Percentiles rank a stretch among this genome's conserved stretches.
phyloP scores from a whole-genome alignment of 2,329 filamentous ascomycete genomes.

The Colletotrichum liriopes region DNA sequence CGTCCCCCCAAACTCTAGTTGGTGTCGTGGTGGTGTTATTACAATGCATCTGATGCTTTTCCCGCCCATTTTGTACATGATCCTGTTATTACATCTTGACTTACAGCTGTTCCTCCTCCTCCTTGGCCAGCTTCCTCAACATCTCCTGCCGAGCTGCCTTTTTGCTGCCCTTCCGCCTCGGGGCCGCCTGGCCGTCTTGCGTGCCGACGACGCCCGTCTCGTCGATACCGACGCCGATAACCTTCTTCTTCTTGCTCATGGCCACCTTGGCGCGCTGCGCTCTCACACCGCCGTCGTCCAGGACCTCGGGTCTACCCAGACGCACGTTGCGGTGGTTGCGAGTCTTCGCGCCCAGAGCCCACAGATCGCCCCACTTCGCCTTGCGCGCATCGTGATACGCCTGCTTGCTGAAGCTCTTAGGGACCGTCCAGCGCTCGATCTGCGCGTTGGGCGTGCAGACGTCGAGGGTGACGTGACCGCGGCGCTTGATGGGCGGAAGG shows the following conservation, averaged over 20 bases:
- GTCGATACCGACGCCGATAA: constrained; percentile 56
- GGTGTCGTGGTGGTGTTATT: constrained; percentile 24
- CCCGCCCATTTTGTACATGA: constrained; percentile 34
- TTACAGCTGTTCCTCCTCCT: constrained; percentile 47
- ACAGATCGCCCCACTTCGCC: constrained; percentile 91
- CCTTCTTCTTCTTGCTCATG: constrained; percentile 55
- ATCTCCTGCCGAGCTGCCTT: constrained; percentile 56
- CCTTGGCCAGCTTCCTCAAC: constrained; percentile 57
- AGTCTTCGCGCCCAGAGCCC: constrained; percentile 95
- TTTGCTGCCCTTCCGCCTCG: constrained; percentile 60
- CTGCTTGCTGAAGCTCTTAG: constrained; percentile 83
- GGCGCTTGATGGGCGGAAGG: constrained; percentile 86
- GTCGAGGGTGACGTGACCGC: constrained; percentile 90
- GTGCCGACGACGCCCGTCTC: constrained; percentile 46
- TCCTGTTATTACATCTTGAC: constrained; percentile 19
- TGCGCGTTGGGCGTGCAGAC: constrained; percentile 88
- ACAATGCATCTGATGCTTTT: constrained; percentile 23
- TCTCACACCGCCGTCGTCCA: constrained; percentile 64
- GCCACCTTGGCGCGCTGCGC: constrained; percentile 48
- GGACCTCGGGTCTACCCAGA: constrained; percentile 64
- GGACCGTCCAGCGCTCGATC: constrained; percentile 95
- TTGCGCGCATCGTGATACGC: constrained; percentile 96
- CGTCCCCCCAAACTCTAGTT: constrained; percentile 5
- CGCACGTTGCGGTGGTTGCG: constrained; percentile 74
- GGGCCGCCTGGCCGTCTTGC: constrained; percentile 52